Evolutionary conservation across 164 flowering plant species (phyloP).

Genomic region (Echeveria elegans): DNA sequence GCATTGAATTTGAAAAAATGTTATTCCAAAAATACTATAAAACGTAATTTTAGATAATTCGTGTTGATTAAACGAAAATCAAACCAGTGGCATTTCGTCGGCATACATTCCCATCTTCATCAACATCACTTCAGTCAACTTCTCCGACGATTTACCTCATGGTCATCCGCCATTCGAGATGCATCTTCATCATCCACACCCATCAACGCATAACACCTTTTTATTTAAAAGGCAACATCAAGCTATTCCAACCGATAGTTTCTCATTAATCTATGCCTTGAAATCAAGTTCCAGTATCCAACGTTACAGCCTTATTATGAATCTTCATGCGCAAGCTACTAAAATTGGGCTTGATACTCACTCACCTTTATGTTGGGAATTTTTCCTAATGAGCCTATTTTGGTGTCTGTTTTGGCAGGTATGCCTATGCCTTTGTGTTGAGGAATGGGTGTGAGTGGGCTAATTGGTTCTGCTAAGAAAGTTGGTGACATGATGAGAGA

Average conservation of each 20-base stretch:
- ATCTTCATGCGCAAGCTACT: constrained; percentile 46
- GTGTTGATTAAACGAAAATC: background rate
- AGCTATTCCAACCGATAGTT: constrained; percentile 33
- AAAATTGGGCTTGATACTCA: constrained; percentile 33
- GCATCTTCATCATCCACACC: constrained; percentile 47
- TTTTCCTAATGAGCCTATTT: too few relatives aligned
- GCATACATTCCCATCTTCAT: background rate
- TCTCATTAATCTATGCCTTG: constrained; percentile 35
- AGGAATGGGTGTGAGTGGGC: too few relatives aligned
- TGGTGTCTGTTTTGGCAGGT: too few relatives aligned
- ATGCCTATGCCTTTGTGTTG: too few relatives aligned
- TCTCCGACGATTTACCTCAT: constrained; percentile 21
- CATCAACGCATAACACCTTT: constrained; percentile 26
- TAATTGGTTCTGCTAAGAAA: constrained; percentile 21
- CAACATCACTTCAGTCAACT: background rate
- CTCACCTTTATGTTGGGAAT: constrained; percentile 45
- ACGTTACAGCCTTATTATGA: constrained; percentile 21
- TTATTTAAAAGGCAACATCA: constrained; percentile 38
- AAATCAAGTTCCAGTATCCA: constrained; percentile 28
- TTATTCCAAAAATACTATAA: too few relatives aligned
- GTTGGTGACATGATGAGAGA: constrained; percentile 33
- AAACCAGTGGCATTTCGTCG: background rate
- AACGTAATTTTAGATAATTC: background rate
- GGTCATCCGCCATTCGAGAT: constrained; percentile 33
- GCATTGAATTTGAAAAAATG: too few relatives aligned